Evolutionary conservation across 2,329 filamentous ascomycete species (phyloP), one percentile per base, ranked within the genome.

Genomic region (Nemania abortiva): DNA sequence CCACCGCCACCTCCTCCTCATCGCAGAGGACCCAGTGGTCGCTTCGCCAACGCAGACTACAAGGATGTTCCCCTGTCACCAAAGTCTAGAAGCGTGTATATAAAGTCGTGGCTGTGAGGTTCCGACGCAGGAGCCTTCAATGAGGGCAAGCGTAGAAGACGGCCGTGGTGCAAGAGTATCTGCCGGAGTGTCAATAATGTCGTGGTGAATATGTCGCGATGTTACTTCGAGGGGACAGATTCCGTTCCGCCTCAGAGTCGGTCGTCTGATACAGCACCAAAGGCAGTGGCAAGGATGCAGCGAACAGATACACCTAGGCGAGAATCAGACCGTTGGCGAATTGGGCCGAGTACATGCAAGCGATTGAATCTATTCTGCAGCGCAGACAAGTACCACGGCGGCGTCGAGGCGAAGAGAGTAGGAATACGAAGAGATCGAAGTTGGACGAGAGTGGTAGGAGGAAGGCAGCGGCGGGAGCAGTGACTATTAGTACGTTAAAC

Each of bases 1-100:
- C 76, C 76, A 74, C 77, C 77, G 72, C 77, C 77, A 72, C 77
- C 77, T 72, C 76, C 76, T 74, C 78, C 77, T 78, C 78, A 79
- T 79, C 76, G 77, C 78, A 77, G 72, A 76, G 73, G 77, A 78
- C 77, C 78, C 66, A 74, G 68, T 69, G 76, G 77, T 73, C 77
- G 69, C 76, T 71, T 76, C 66, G 69, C 75, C 72, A 55, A 63
- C 70, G 59, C 65, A 64, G 47, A 64, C 39, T 53, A 56, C 49
- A 24, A 53, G 47, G 31, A 65, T 42, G 42, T 58, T 29, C 47
- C 59, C 63, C 60, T 54, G 34, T 47, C 27, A 61, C 42, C 3
- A 37, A 60, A 58, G 20, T 57, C 20, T 39, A 47, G 45, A 56
- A 29, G 45, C 34, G 34, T 27, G 34, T 62, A 55, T 65, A 62